Evolutionary conservation across 768 basidiomycete genomes (phyloP), one percentile per base, ranked within the genome.

Genomic region (Pholiota microspora): DNA sequence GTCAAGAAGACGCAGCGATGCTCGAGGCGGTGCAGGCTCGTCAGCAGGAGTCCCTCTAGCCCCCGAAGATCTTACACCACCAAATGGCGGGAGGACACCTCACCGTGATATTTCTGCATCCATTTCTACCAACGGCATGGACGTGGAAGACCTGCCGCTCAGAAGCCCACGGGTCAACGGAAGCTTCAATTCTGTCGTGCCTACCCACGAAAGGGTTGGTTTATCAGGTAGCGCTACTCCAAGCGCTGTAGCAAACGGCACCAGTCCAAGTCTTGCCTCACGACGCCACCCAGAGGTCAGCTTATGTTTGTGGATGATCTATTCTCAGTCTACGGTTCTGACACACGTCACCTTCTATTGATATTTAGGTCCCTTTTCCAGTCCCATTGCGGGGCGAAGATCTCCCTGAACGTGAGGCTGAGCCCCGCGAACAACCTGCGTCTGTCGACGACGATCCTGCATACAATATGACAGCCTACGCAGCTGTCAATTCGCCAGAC

Each of bases 401-500:
- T 10, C 23, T 28, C 25, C 31, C 35, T 1, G 38, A 40, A 15
- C 45, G 31, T n/a, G 53, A 47, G 46, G 46, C 45, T n/a, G 34
- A 34, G 24, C 40, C 45, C 7, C 45, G 27, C 24, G 45, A 46
- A 35, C 53, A 46, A 35, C 53, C 34, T 6, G 13, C 45, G 32
- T 35, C 45, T 2, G 34, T 44, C 15, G 35, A 54, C 18, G 53
- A 54, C 34, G 36, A 47, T 15, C 29, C 29, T 15, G 53, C 45
- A 18, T 54, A 47, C 35, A 54, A 16, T n/a, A 51, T 51, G 51
- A 42, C 27, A 21, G 31, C 53, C 24, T 54, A 54, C 25, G 53
- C 53, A n/a, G 32, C 53, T 29, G 53, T 54, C 7, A 54, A 54
- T 13, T 54, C 53, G 0, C 53, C 53, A 7, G 53, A 54, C 13